Percentiles rank a stretch among this genome's conserved stretches.
Evolutionary conservation across 2,329 filamentous ascomycete species (phyloP).

Genomic region (Septoria petroselini): DNA sequence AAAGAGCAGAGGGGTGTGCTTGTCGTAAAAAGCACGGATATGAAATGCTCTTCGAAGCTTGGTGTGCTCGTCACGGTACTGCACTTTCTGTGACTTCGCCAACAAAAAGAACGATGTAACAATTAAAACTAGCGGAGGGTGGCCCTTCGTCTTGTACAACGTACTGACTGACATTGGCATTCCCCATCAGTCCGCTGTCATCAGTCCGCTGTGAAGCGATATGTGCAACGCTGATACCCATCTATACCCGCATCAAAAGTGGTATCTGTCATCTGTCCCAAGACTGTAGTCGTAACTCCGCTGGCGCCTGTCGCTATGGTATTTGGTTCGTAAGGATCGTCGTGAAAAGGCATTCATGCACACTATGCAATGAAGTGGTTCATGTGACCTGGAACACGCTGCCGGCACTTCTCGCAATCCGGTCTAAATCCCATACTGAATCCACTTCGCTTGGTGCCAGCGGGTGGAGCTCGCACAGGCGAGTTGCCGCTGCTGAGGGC

Average conservation of each 20-base stretch:
- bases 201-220: constrained; percentile 3
- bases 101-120: too few species aligned
- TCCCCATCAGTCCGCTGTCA: neutral
- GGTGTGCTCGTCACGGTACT: too few species aligned
- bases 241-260: constrained; percentile 1
- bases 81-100: too few species aligned
- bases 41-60: too few species aligned
- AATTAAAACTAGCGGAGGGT: too few species aligned
- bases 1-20: too few species aligned
- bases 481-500: constrained; percentile 36
- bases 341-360: constrained; percentile 7
- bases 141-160: too few species aligned
- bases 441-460: constrained; percentile 30
- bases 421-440: constrained; percentile 50
- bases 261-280: constrained; percentile 10
- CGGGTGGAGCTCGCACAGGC: constrained; percentile 22
- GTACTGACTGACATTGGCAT: too few species aligned
- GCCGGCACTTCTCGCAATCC: constrained; percentile 50
- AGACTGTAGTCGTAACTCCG: constrained; percentile 14
- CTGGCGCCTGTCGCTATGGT: constrained; percentile 23
- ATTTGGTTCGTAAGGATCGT: constrained; percentile 6
- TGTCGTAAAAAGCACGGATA: too few species aligned
- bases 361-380: constrained; percentile 43
- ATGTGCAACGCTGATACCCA: neutral
- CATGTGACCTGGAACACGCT: constrained; percentile 50